Conservation (phyloP, 768 basidiomycete genomes). For the Amanita muscaria region DNA sequence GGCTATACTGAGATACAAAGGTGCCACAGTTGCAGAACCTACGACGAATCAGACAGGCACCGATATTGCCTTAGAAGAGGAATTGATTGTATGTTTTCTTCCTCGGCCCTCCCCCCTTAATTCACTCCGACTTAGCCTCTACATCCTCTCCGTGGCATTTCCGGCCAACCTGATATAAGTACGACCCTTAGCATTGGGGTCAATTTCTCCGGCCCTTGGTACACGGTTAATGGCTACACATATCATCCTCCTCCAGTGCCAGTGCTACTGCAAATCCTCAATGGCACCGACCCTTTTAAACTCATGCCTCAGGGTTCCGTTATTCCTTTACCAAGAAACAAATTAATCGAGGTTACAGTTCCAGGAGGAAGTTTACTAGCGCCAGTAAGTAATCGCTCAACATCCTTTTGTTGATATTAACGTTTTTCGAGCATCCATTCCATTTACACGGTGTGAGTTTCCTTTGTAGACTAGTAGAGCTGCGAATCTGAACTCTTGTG, state of each 20-base stretch:
- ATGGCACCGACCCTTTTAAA: conserved; percentile 26
- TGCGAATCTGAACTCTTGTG: not conserved
- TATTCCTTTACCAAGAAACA: conserved; percentile 32
- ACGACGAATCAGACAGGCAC: conserved; percentile 21
- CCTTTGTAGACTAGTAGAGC: not conserved
- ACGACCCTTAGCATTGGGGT: conserved; percentile 23
- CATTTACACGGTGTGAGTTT: conserved; percentile 33
- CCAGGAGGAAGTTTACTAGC: conserved; percentile 27
- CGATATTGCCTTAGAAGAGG: not conserved
- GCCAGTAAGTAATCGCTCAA: conserved; percentile 18
- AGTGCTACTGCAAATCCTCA: conserved; percentile 38
- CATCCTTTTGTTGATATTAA: not conserved
- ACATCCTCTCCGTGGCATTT: conserved; percentile 23
- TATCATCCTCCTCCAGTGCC: conserved; percentile 31
- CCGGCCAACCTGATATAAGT: conserved; percentile 32
- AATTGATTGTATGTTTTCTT: conserved; percentile 4
- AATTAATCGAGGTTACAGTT: conserved; percentile 40
- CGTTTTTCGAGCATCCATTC: conserved; percentile 27
- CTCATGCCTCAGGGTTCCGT: conserved; percentile 34
- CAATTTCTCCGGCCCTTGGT: conserved; percentile 16
- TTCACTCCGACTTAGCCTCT: not conserved
- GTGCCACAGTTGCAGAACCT: conserved; percentile 24
- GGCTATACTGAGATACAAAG: conserved; percentile 26
- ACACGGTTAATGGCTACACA: conserved; percentile 25
- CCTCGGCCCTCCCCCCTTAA: conserved; percentile 8